Base-by-base conservation (phyloP, 2,329 filamentous ascomycete genomes). In the Aspergillus sojae region DNA sequence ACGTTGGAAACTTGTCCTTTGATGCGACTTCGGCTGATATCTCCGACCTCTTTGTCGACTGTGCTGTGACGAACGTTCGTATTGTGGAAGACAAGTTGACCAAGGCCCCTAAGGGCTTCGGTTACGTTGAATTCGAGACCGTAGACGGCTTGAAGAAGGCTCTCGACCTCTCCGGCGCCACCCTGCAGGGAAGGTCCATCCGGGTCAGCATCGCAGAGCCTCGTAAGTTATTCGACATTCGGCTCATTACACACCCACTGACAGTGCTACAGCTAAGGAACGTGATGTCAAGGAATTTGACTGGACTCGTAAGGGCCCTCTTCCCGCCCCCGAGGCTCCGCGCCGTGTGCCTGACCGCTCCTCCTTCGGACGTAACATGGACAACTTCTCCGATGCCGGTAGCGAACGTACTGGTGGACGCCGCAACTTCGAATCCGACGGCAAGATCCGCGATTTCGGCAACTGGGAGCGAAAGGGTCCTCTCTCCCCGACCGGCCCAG, bases 401-500 rank as follows among this genome's bases (percentile, higher is more conserved):
- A 84, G 87, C 69, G 90, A 93, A 58, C 91, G 91, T 64, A 88
- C 88, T 67, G 82, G 88, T 68, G 82, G 80, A 54, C 83, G 88
- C 70, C 89, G 91, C 69, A 90, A 91, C 69, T 87, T 87, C 58
- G 87, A 88, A 67, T 82, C 84, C 58, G 92, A 94, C 76, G 90
- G 90, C 69, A 94, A 92, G 77, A 80, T 88, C 62, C 89, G 92
- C 62, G 92, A 96, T 76, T 91, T 95, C 69, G 86, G 88, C 70
- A 96, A 93, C 79, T 99, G 95, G 95, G 94, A 97, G 80, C 91
- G 95, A 72, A 95, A 92, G 76, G 95, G 95, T 14, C 95, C 95
- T 43, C 84, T 98, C 61, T 92, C 94, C 48, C 92, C 94, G 26
- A 79, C 84, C 81, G 69, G 83, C 28, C 77, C 81, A 34, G 78